Evolutionary conservation across 352 stramenopile genomes (phyloP).

Genomic region (Phytopythium cucurbitacearum): DNA sequence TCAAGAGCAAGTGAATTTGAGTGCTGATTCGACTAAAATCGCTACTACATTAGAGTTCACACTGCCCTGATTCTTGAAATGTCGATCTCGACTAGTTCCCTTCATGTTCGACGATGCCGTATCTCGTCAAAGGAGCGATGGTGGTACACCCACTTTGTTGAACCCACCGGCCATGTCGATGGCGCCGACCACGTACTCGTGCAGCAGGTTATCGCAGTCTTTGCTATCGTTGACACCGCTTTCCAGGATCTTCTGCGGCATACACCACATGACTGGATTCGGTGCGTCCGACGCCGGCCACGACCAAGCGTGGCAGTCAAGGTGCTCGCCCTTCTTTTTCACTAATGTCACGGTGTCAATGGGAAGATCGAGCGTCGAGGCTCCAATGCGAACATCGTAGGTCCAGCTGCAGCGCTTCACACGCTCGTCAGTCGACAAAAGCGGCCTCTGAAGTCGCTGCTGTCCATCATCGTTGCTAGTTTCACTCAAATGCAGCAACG

Average conservation of each 20-base stretch:
- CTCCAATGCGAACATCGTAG: conserved; percentile 43
- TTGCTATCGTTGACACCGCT: conserved; percentile 12
- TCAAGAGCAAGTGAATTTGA: too few species aligned
- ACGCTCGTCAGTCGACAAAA: conserved; percentile 8
- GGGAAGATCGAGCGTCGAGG: conserved; percentile 24
- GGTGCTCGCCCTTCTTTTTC: conserved; percentile 40
- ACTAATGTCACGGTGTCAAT: conserved; percentile 47
- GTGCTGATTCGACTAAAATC: too few species aligned
- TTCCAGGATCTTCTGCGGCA: conserved; percentile 41
- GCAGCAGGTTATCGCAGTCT: conserved; percentile 18
- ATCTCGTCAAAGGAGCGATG: too few species aligned
- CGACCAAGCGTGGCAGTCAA: conserved; percentile 42
- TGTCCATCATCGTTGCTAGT: too few species aligned
- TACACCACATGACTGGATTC: conserved; percentile 23
- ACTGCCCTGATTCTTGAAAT: too few species aligned
- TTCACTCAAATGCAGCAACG: too few species aligned
- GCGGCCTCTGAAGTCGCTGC: conserved; percentile 5
- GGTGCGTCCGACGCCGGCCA: conserved; percentile 25
- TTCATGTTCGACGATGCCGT: too few species aligned
- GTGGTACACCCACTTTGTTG: conserved; percentile 18
- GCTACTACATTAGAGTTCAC: too few species aligned
- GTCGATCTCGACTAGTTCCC: too few species aligned
- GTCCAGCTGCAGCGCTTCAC: conserved; percentile 13
- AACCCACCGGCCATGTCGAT: conserved; percentile 41
- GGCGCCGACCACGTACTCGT: conserved; percentile 44